A percentile compares a stretch with the other conserved stretches of the same genome.
These are phyloP conservation scores for Marchantia polymorpha DNA, from an alignment of 225 moss, liverwort and hornwort species.

Conservation along the genomic window DNA sequence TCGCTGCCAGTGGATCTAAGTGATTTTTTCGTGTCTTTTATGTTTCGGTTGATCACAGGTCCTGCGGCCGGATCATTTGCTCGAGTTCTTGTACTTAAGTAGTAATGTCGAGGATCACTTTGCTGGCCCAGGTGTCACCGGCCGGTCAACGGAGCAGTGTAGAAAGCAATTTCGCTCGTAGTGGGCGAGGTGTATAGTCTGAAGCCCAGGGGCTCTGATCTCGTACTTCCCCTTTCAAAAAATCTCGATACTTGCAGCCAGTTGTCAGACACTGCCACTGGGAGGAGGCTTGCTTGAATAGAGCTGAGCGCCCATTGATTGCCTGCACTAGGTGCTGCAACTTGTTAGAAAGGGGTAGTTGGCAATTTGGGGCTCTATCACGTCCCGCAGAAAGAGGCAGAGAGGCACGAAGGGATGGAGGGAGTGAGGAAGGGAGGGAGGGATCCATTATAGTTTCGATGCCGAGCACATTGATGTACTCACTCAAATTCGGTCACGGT, in stretches of 20 bases:
- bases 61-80: neutral
- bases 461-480: constrained; percentile 6
- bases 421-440: neutral
- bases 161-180: neutral
- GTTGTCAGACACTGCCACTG: neutral
- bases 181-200: constrained; percentile 1
- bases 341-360: neutral
- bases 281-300: constrained; percentile 2
- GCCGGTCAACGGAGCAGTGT: neutral
- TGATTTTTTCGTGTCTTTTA: neutral
- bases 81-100: neutral
- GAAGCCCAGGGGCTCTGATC: neutral
- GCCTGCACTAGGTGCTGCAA: neutral
- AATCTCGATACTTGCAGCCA: constrained; percentile 6
- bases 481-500: neutral
- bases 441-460: constrained; percentile 4
- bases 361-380: neutral
- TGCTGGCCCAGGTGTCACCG: neutral
- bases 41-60: neutral
- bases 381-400: neutral
- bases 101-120: neutral
- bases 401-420: too few relatives aligned
- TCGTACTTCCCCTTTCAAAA: neutral
- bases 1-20: neutral
- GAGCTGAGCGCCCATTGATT: neutral